Percentiles rank a stretch among this genome's conserved stretches.
Evolutionary conservation across 2,329 filamentous ascomycete species (phyloP).

Genomic region (Colletotrichum sp.): DNA sequence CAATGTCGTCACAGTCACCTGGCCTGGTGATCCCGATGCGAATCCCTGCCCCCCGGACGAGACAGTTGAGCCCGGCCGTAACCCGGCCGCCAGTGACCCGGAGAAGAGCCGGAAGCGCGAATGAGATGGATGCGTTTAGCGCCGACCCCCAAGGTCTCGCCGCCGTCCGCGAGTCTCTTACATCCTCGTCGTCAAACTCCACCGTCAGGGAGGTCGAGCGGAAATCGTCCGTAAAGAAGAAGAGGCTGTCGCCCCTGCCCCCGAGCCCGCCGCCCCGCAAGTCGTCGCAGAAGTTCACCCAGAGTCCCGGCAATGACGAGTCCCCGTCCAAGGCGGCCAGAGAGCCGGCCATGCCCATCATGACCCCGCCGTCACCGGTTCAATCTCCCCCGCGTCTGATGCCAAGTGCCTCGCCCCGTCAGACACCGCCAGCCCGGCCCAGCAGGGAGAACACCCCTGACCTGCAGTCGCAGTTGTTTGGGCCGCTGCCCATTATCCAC

Average conservation of each 20-base stretch:
- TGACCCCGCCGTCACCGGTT: slow-evolving; percentile 24
- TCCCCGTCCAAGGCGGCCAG: slow-evolving; percentile 43
- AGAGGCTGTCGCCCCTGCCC: slow-evolving; percentile 51
- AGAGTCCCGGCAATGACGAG: slow-evolving; percentile 37
- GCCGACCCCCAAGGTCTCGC: slow-evolving; percentile 64
- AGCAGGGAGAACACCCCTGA: slow-evolving; percentile 72
- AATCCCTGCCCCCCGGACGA: slow-evolving; percentile 50
- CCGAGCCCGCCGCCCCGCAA: slow-evolving; percentile 68
- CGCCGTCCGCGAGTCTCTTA: slow-evolving; percentile 71
- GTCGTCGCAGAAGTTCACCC: slow-evolving; percentile 61
- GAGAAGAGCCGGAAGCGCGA: slow-evolving; percentile 60
- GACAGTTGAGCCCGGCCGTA: slow-evolving; percentile 60
- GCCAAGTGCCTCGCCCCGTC: slow-evolving; percentile 33
- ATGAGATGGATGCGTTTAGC: slow-evolving; percentile 49
- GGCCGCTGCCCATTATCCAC: slow-evolving; percentile 62
- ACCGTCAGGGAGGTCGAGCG: slow-evolving; percentile 63
- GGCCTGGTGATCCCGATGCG: slow-evolving; percentile 57
- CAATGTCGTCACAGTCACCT: slow-evolving; percentile 77
- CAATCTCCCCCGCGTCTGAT: slow-evolving; percentile 28
- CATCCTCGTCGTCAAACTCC: slow-evolving; percentile 75
- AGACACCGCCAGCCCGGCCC: slow-evolving; percentile 61
- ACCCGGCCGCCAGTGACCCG: slow-evolving; percentile 66
- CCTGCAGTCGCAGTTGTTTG: slow-evolving; percentile 60
- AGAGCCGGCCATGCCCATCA: slow-evolving; percentile 27
- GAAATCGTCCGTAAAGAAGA: slow-evolving; percentile 45